Evolutionary conservation across 2,329 filamentous ascomycete species (phyloP), one percentile per base, ranked within the genome.

Genomic region (Macrophomina tecta): DNA sequence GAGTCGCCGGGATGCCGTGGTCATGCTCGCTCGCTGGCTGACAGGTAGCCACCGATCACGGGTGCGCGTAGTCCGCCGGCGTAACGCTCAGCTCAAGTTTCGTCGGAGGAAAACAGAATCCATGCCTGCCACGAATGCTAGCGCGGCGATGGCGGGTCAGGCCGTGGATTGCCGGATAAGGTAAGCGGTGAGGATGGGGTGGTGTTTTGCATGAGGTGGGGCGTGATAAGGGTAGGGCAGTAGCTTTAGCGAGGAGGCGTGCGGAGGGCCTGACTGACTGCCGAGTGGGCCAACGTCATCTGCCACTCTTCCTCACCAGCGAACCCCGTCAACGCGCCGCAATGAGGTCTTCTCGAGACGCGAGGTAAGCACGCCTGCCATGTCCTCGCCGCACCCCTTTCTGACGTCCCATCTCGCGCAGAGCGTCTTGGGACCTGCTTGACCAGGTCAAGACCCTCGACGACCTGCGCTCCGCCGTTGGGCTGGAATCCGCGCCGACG

Each of bases 341-440:
- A 40, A 67, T 67, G 66, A 67, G 66, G n/a, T 52, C 66, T 23
- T 34, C 56, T 56, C 61, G 61, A 64, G 66, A 67, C 53, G 66
- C 66, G n/a, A 67, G 66, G 66, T 67, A 58, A 65, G 51, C 36
- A 42, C 23, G 46, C 32, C 42, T 28, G 45, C 52, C 28, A n/a
- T 34, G 8, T 12, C 2, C 28, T 14, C 30, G 28, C 28, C 28
- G 18, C 18, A 18, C 38, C 63, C 4, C 32, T 36, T 56, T 38
- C 52, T 48, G 52, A 65, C 45, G n/a, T 40, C n/a, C 23, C 18
- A 28, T 52, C 9, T 28, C 18, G n/a, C 28, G 32, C 52, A 67
- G 66, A 65, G 51, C 42, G 4, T 66, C 62, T 23, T 68, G 66
- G 66, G 49, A 62, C 9, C 40, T 66, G 36, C 63, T 68, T 8